phyloP scores from a whole-genome alignment of 2,329 filamentous ascomycete genomes.

The Aspergillus persii region DNA sequence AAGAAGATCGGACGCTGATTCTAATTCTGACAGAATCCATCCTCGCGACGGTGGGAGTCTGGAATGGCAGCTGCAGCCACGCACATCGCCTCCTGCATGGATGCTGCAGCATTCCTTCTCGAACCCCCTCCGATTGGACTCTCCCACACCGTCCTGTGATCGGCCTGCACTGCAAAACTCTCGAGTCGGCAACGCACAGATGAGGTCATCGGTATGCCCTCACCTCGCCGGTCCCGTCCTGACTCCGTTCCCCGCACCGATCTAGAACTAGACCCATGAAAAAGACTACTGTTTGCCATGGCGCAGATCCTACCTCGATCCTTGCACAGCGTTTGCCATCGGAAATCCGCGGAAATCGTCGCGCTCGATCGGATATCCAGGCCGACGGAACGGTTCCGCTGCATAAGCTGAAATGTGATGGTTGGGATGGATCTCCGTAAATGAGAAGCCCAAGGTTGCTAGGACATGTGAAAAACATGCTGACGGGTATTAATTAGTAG shows the following conservation, averaged over 20 bases:
- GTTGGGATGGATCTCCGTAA: no score
- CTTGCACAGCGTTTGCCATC: background rate
- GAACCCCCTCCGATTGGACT: background rate
- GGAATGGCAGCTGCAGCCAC: background rate
- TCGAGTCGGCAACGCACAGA: background rate
- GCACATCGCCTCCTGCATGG: background rate
- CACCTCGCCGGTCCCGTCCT: background rate
- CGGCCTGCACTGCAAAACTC: background rate
- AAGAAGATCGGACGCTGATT: no score
- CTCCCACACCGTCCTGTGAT: background rate
- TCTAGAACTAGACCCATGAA: background rate
- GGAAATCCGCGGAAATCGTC: slow-evolving; percentile 21
- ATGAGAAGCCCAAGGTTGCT: no score
- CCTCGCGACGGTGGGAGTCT: no score
- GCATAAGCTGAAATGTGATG: no score
- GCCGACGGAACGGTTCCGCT: slow-evolving; percentile 18
- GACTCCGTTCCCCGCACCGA: background rate
- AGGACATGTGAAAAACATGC: no score
- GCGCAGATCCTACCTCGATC: background rate
- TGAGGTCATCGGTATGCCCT: background rate
- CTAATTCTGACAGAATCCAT: no score
- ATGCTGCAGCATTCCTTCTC: background rate
- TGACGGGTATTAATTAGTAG: no score
- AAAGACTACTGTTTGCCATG: background rate
- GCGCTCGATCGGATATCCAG: slow-evolving; percentile 15